Conservation (phyloP, 2,329 filamentous ascomycete species). For the Amesomyces nigricolor region DNA sequence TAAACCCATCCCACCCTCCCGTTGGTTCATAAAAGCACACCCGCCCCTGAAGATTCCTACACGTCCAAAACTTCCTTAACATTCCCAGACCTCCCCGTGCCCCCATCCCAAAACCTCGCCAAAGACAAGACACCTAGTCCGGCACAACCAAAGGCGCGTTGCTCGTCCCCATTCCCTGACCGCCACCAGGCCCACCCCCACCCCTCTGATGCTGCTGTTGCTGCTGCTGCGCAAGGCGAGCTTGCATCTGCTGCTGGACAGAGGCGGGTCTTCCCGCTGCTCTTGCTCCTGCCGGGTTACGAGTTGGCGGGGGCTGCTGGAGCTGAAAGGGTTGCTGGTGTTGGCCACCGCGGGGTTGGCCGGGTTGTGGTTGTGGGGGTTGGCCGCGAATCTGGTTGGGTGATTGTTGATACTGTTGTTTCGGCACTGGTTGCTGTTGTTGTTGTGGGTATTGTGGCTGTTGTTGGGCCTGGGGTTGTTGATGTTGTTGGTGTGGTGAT, state of each 20-base stretch:
- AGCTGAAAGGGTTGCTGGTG: conserved; percentile 2
- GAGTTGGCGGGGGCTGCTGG: neutral
- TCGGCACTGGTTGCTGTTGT: neutral
- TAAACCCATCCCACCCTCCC: neutral
- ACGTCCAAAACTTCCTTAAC: too few relatives aligned
- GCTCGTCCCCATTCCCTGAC: neutral
- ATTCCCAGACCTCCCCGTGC: too few relatives aligned
- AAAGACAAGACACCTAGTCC: neutral
- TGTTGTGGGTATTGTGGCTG: conserved; percentile 3
- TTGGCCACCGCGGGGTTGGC: neutral
- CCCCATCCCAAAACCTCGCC: too few relatives aligned
- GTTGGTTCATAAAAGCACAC: neutral
- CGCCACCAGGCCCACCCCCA: too few relatives aligned
- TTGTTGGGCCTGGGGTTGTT: neutral
- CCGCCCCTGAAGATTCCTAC: too few relatives aligned
- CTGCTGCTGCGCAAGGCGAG: neutral
- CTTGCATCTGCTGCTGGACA: neutral
- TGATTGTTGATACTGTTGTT: neutral
- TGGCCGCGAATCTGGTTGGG: neutral
- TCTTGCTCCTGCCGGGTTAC: conserved; percentile 1
- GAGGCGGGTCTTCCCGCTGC: neutral
- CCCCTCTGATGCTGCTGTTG: neutral
- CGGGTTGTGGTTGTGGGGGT: conserved; percentile 7
- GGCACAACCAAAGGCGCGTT: conserved; percentile 7
- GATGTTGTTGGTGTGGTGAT: conserved; percentile 10